Evolutionary conservation across 2,329 filamentous ascomycete species (phyloP), one percentile per base, ranked within the genome.

Genomic region (Aureobasidium sp.): DNA sequence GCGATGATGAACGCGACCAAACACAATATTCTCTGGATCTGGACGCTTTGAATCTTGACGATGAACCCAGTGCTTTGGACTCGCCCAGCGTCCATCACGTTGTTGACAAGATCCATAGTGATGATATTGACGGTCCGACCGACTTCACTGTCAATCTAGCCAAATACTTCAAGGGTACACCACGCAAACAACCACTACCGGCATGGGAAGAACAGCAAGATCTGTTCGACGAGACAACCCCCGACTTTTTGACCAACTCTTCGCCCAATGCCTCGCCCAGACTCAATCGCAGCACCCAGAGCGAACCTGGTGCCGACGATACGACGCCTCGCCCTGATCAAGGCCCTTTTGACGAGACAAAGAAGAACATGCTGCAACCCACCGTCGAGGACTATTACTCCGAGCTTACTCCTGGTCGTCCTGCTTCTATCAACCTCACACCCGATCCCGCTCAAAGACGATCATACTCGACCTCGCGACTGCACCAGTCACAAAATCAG

Each of bases 91-190:
- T 67, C 1, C 65, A 68, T 51, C 69, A 56, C 26, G 63, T 68
- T 17, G 53, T 65, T 6, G 64, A 65, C 41, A 62, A 63, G 27
- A 65, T 74, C 24, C 63, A 66, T 41, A 73, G 71, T 57, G 71
- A 73, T 60, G 72, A 74, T 50, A 74, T 74, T 46, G 73, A 74
- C 48, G 73, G 72, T 8, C 73, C 73, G 1, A 72, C 69, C 63
- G 72, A 74, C 65, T 74, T 74, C 48, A 74, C 73, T 8, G 65
- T 71, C 43, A 72, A 74, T 66, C 70, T 74, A 68, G 69, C 68
- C 32, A 66, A 68, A 60, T 74, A 69, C 68, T 72, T 73, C 67
- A 62, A 63, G 29, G 51, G 41, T 4, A 51, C 50, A 7, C 36
- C 48, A 4, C 32, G 32, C n/a, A 62, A 50, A 24, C 51, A 43